phyloP scores from a whole-genome alignment of 768 basidiomycete genomes.

The Boletus subcaerulescens region DNA sequence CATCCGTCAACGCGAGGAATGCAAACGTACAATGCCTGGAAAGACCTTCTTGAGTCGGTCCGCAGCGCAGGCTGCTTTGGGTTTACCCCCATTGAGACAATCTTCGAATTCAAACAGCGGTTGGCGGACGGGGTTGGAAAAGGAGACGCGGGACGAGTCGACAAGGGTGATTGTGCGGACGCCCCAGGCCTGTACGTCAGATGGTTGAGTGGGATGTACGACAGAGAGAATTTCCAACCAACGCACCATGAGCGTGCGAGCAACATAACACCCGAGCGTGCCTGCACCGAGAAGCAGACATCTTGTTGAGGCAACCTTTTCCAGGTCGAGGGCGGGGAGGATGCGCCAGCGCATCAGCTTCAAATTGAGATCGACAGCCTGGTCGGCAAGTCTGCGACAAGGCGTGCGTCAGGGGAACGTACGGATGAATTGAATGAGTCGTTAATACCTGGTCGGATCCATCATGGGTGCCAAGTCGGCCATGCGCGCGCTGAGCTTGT shows the following conservation, averaged over 20 bases:
- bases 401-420: background rate
- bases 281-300: slow-evolving; percentile 93
- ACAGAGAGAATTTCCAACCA: no score
- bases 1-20: background rate
- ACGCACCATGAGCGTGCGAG: slow-evolving; percentile 78
- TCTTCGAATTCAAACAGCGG: slow-evolving; percentile 96
- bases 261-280: slow-evolving; percentile 95
- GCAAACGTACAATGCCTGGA: slow-evolving; percentile 77
- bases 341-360: slow-evolving; percentile 99
- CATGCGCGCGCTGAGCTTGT: slow-evolving; percentile 81
- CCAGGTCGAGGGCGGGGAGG: slow-evolving; percentile 83
- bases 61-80: slow-evolving; percentile 91
- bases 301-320: slow-evolving; percentile 74
- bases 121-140: slow-evolving; percentile 97
- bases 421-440: background rate
- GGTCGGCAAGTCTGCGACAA: slow-evolving; percentile 72
- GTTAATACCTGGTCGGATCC: slow-evolving; percentile 74
- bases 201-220: background rate
- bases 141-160: slow-evolving; percentile 88
- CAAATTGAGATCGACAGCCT: slow-evolving; percentile 96
- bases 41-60: slow-evolving; percentile 82
- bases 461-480: slow-evolving; percentile 95
- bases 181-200: slow-evolving; percentile 77
- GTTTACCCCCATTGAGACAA: slow-evolving; percentile 87
- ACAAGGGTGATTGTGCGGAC: slow-evolving; percentile 90